A percentile compares a stretch with the other conserved stretches of the same genome.
These are phyloP conservation scores for Papiliotrema flavescens DNA, from an alignment of 1,284 basidiomycete genomes.

Conservation along the genomic window DNA sequence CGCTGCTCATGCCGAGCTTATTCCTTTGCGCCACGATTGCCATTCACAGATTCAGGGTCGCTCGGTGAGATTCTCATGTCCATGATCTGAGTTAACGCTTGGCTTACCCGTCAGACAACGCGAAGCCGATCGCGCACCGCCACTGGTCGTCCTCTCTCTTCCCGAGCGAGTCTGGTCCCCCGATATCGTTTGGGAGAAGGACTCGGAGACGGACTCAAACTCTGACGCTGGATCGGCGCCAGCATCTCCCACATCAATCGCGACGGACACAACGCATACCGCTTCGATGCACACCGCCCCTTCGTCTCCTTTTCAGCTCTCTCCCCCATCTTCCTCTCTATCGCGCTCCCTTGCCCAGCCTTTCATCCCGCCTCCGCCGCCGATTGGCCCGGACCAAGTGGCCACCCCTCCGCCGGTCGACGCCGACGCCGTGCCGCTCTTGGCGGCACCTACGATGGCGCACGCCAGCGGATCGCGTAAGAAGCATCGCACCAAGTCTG, in stretches of 20 bases:
- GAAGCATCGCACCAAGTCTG: constrained; percentile 4
- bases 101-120: constrained; percentile 39
- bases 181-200: constrained; percentile 50
- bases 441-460: no score
- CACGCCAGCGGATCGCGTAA: neutral
- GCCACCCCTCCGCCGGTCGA: constrained; percentile 14
- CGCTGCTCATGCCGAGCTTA: constrained; percentile 43
- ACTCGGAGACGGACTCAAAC: constrained; percentile 13
- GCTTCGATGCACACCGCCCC: no score
- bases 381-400: constrained; percentile 21
- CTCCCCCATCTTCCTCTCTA: no score
- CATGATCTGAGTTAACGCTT: no score
- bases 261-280: neutral
- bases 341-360: no score
- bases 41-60: constrained; percentile 39
- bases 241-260: constrained; percentile 9
- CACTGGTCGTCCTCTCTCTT: constrained; percentile 44
- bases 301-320: no score
- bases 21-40: constrained; percentile 44
- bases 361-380: constrained; percentile 20
- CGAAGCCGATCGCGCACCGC: constrained; percentile 46
- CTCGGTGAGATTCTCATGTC: constrained; percentile 29
- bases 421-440: no score
- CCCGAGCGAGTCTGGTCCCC: constrained; percentile 49
- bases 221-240: neutral